A percentile compares a stretch with the other conserved stretches of the same genome.
Evolutionary conservation across 768 basidiomycete species (phyloP).

Genomic region (Lactarius vividus): DNA sequence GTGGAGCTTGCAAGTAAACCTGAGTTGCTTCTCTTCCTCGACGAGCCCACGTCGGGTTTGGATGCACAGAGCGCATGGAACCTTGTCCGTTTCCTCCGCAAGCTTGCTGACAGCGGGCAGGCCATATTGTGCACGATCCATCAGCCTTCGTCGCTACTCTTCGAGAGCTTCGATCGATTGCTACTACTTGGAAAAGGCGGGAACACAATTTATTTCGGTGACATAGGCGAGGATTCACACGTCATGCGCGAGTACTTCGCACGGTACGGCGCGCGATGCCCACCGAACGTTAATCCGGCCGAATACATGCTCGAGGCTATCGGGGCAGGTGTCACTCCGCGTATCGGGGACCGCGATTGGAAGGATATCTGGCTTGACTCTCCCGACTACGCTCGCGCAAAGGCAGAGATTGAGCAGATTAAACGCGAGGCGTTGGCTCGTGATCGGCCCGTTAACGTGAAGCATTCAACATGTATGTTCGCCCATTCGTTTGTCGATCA

Average conservation of each 20-base stretch:
- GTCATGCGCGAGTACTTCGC: constrained; percentile 77
- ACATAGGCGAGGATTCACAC: constrained; percentile 73
- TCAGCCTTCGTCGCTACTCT: constrained; percentile 82
- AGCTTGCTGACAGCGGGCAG: constrained; percentile 83
- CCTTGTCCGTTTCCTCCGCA: constrained; percentile 76
- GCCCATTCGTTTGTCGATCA: not conserved
- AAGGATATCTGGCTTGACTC: constrained; percentile 82
- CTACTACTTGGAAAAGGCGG: constrained; percentile 76
- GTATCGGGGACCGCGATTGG: constrained; percentile 82
- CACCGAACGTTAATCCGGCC: constrained; percentile 74
- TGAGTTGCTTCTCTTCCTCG: constrained; percentile 70
- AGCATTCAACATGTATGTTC: constrained; percentile 17
- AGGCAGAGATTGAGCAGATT: constrained; percentile 43
- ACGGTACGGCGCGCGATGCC: constrained; percentile 70
- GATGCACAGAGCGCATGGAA: constrained; percentile 78
- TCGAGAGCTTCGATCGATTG: constrained; percentile 81
- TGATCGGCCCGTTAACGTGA: not conserved
- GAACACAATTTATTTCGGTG: constrained; percentile 90
- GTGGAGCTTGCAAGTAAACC: constrained; percentile 91
- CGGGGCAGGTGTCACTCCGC: constrained; percentile 74
- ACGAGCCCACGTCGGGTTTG: constrained; percentile 52
- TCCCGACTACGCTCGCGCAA: constrained; percentile 45
- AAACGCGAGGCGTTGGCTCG: constrained; percentile 32
- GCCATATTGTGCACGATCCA: constrained; percentile 91
- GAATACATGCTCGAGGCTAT: constrained; percentile 82